Evolutionary conservation across 139 green algal genomes (phyloP), one percentile per base, ranked within the genome.

Genomic region (Choricystis sp.): DNA sequence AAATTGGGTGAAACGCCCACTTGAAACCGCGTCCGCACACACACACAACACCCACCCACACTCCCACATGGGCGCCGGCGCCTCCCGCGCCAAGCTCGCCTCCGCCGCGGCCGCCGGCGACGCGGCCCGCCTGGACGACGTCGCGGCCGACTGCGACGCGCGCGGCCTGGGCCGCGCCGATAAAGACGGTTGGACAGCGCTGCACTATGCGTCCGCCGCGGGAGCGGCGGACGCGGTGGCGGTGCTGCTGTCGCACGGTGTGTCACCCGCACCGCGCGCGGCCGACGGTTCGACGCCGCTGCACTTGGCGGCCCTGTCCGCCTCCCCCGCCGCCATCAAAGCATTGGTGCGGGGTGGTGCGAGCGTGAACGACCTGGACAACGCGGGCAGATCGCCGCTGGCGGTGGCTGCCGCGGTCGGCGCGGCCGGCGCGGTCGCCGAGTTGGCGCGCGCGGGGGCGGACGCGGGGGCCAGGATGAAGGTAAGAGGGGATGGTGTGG

Each of bases 131-230:
- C n/a, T n/a, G n/a, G n/a, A n/a, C n/a, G n/a, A n/a, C n/a, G n/a
- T n/a, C n/a, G n/a, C n/a, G n/a, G n/a, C n/a, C n/a, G n/a, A n/a
- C n/a, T n/a, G n/a, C n/a, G n/a, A n/a, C n/a, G n/a, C n/a, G n/a
- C n/a, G n/a, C n/a, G n/a, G n/a, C n/a, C n/a, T n/a, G n/a, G n/a
- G n/a, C n/a, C n/a, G n/a, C n/a, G n/a, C n/a, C n/a, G n/a, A n/a
- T n/a, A n/a, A n/a, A n/a, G 63, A 68, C 26, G 26, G 22, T 9
- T 68, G 63, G 63, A 49, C 63, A 55, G 26, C 63, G 24, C 28
- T 68, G 52, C 63, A 68, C 28, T 68, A 61, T 28, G 63, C 63
- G 55, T 48, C 63, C 40, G 40, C 40, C 40, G 40, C 40, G 9
- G 40, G 40, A 21, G 40, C 40, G 9, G 40, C 40, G 9, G 40